Conservation (phyloP, 2,329 filamentous ascomycete species). For the Lecanicillium sp. region DNA sequence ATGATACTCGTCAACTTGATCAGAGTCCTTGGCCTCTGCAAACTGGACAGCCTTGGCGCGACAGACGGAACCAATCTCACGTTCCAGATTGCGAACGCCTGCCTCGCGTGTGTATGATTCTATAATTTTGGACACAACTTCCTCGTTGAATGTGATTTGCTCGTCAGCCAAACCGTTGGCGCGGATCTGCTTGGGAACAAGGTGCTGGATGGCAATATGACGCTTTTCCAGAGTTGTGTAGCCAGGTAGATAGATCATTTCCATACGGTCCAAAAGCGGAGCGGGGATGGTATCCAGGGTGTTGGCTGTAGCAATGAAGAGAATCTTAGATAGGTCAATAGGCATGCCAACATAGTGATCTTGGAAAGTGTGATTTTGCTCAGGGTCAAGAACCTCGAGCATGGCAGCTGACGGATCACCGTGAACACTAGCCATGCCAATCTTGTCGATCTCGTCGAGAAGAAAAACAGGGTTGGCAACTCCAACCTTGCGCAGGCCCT, state of each 20-base stretch:
- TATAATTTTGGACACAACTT: slow-evolving; percentile 91
- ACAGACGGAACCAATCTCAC: slow-evolving; percentile 90
- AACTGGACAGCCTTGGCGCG: slow-evolving; percentile 93
- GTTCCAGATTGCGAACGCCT: slow-evolving; percentile 90
- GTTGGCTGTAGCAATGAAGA: slow-evolving; percentile 97
- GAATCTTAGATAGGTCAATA: slow-evolving; percentile 88
- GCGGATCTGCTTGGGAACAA: slow-evolving; percentile 93
- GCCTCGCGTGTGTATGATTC: slow-evolving; percentile 94
- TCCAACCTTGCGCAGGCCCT: slow-evolving; percentile 88
- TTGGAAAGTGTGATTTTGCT: slow-evolving; percentile 90
- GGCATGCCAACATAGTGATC: slow-evolving; percentile 97
- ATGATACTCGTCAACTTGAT: slow-evolving; percentile 60
- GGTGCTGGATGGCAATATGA: slow-evolving; percentile 83
- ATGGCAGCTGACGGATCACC: slow-evolving; percentile 95
- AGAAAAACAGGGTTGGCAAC: slow-evolving; percentile 93
- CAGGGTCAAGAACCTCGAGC: slow-evolving; percentile 94
- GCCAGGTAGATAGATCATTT: slow-evolving; percentile 84
- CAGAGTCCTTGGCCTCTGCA: slow-evolving; percentile 77
- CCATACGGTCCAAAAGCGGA: slow-evolving; percentile 94
- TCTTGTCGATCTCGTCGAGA: slow-evolving; percentile 96
- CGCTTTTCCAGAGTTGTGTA: slow-evolving; percentile 97
- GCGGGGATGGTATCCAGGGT: slow-evolving; percentile 88
- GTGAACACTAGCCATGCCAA: slow-evolving; percentile 83
- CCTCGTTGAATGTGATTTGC: slow-evolving; percentile 68
- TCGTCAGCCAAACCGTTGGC: slow-evolving; percentile 75